phyloP scores from a whole-genome alignment of 2,329 filamentous ascomycete genomes.

The Arthrobotrys sinensis region DNA sequence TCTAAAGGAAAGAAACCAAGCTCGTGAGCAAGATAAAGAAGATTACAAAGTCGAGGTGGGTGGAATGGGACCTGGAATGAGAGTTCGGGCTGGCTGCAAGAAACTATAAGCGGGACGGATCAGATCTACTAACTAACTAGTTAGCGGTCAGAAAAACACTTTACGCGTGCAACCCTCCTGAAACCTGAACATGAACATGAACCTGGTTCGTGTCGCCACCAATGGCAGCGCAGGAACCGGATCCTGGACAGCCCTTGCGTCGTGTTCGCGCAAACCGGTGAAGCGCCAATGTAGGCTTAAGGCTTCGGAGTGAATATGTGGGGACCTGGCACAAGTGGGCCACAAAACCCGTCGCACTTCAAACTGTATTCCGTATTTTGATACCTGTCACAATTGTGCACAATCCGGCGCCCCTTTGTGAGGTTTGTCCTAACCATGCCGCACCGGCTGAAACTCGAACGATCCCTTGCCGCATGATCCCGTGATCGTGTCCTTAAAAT shows the following conservation, averaged over 20 bases:
- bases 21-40: slow-evolving; percentile 2
- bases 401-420: too few relatives aligned
- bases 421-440: too few relatives aligned
- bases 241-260: slow-evolving; percentile 5
- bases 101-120: neutral
- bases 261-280: slow-evolving; percentile 7
- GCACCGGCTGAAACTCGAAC: too few relatives aligned
- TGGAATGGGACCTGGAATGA: neutral
- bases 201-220: slow-evolving; percentile 6
- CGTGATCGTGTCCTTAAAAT: neutral
- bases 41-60: slow-evolving; percentile 17
- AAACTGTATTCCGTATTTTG: neutral
- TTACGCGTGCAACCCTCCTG: slow-evolving; percentile 13
- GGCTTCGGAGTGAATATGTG: slow-evolving; percentile 3
- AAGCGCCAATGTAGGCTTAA: neutral
- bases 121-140: neutral
- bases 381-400: too few relatives aligned
- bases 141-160: slow-evolving; percentile 15
- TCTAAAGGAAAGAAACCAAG: neutral
- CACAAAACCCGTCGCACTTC: slow-evolving; percentile 3
- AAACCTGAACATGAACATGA: slow-evolving; percentile 3
- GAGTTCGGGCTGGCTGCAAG: neutral
- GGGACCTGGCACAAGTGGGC: neutral
- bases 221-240: slow-evolving; percentile 8
- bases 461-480: neutral